These are phyloP conservation scores for Wallacemonas rigidus DNA, from an alignment of 208 protist genomes.

Conservation along the genomic window DNA sequence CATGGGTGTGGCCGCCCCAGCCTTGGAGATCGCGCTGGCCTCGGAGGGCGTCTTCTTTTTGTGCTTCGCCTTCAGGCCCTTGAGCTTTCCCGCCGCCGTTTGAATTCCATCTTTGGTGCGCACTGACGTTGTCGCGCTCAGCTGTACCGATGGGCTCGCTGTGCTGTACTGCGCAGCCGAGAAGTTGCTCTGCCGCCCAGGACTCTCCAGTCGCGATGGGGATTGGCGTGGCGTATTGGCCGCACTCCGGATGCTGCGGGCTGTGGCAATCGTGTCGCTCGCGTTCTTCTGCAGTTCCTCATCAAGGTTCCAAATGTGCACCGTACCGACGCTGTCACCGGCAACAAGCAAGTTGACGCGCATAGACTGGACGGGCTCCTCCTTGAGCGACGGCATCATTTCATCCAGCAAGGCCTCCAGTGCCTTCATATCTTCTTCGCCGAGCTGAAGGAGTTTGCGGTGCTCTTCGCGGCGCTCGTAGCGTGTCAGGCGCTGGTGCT, in stretches of 20 bases:
- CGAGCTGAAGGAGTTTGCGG: conserved; percentile 54
- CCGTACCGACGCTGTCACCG: conserved; percentile 67
- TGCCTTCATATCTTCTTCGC: conserved; percentile 76
- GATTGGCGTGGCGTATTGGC: neutral
- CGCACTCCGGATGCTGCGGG: conserved; percentile 11
- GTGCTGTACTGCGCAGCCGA: conserved; percentile 12
- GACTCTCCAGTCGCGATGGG: conserved; percentile 13
- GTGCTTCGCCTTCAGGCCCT: conserved; percentile 1
- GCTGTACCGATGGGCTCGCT: conserved; percentile 24
- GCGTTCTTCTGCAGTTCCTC: conserved; percentile 55
- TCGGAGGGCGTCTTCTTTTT: neutral
- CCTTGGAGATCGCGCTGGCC: neutral
- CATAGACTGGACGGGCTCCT: conserved; percentile 61
- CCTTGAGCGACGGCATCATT: conserved; percentile 69
- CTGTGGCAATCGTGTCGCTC: conserved; percentile 18
- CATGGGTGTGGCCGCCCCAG: neutral
- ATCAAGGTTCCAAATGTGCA: conserved; percentile 90
- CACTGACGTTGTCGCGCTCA: conserved; percentile 7
- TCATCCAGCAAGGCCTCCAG: conserved; percentile 67
- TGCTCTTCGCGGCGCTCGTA: conserved; percentile 79
- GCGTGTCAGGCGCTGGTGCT: conserved; percentile 65
- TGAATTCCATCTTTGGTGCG: neutral
- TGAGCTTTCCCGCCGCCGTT: conserved; percentile 10
- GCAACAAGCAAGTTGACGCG: conserved; percentile 84
- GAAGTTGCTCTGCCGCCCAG: conserved; percentile 14